These are phyloP conservation scores for Sporothrix pallida DNA, from an alignment of 2,329 filamentous ascomycete genomes.

Conservation along the genomic window DNA sequence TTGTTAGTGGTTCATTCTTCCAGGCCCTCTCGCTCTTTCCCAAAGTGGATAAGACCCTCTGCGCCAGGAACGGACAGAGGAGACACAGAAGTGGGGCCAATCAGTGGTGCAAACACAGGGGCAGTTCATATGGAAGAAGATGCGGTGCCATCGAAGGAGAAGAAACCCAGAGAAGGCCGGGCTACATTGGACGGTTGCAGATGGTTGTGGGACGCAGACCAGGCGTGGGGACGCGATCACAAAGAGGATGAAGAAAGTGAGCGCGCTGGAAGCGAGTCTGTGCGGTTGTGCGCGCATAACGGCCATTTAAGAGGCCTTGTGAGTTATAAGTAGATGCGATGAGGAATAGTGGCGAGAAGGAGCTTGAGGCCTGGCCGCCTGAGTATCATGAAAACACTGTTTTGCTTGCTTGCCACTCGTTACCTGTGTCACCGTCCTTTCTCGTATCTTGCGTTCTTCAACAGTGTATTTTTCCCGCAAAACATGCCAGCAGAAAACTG, in stretches of 20 bases:
- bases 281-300: conserved; percentile 11
- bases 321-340: not conserved
- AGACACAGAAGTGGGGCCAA: conserved; percentile 24
- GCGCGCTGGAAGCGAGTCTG: conserved; percentile 9
- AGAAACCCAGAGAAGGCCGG: conserved; percentile 20
- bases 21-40: conserved; percentile 27
- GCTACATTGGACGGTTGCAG: not conserved
- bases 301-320: not conserved
- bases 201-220: conserved; percentile 7
- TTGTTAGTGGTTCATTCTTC: conserved; percentile 16
- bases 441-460: conserved; percentile 5
- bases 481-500: conserved; percentile 8
- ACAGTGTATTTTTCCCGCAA: conserved; percentile 2
- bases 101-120: conserved; percentile 15
- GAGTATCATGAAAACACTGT: too few species aligned
- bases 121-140: not conserved
- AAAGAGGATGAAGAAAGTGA: conserved; percentile 1
- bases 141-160: conserved; percentile 25
- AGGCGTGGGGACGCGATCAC: conserved; percentile 15
- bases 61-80: conserved; percentile 26
- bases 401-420: not conserved
- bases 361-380: too few species aligned
- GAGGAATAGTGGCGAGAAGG: not conserved
- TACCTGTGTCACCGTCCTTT: not conserved
- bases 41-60: not conserved